phyloP scores from a whole-genome alignment of 345 rosid genomes.

The Bruguiera gymnorhiza region DNA sequence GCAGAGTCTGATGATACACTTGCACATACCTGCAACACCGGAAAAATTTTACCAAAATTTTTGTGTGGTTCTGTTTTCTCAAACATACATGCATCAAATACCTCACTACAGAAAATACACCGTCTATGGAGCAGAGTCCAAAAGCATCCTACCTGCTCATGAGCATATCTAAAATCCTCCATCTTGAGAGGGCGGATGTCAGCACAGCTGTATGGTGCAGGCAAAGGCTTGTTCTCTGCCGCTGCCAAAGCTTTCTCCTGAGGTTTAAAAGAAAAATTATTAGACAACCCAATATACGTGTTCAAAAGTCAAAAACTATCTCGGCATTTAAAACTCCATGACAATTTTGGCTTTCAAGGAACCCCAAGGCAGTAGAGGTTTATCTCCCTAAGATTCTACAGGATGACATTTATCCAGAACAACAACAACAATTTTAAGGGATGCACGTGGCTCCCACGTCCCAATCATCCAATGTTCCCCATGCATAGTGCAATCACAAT shows the following conservation, averaged over 20 bases:
- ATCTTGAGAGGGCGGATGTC: constrained; percentile 74
- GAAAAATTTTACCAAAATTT: not conserved
- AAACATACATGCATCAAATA: not conserved
- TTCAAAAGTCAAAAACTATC: not conserved
- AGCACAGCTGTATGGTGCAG: constrained; percentile 60
- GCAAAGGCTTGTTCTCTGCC: constrained; percentile 62
- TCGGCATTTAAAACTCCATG: not conserved
- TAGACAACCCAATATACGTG: too few relatives aligned
- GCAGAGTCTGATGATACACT: constrained; percentile 91
- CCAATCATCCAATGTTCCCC: too few relatives aligned
- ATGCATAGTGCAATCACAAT: too few relatives aligned
- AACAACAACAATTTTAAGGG: too few relatives aligned
- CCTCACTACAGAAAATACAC: not conserved
- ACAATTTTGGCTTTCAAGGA: not conserved
- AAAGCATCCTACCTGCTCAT: constrained; percentile 74
- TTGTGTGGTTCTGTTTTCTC: not conserved
- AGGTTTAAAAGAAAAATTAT: constrained; percentile 1
- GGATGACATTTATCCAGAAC: too few relatives aligned
- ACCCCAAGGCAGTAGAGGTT: too few relatives aligned
- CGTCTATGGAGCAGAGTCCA: not conserved
- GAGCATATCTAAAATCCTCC: constrained; percentile 83
- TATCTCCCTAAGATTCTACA: too few relatives aligned
- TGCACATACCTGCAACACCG: constrained; percentile 70
- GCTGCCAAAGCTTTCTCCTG: constrained; percentile 70
- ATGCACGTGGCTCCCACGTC: too few relatives aligned